A percentile compares a stretch with the other conserved stretches of the same genome.
These are phyloP conservation scores for Solanum infundibuliforme DNA, from an alignment of 257 asterid species.

Conservation along the genomic window DNA sequence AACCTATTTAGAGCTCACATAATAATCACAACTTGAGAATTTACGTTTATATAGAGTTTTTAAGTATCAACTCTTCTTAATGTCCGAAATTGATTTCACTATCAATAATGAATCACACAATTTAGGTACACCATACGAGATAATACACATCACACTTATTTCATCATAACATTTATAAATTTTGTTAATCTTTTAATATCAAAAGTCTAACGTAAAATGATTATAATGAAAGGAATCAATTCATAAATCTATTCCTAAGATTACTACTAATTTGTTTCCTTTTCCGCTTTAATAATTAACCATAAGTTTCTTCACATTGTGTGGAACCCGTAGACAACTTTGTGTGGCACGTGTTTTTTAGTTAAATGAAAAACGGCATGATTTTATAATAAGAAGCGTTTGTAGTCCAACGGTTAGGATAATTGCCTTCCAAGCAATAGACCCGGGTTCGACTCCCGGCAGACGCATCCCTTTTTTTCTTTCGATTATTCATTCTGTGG, in stretches of 20 bases:
- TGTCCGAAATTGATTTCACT: not conserved
- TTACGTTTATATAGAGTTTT: not conserved
- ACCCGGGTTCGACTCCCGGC: constrained; percentile 99
- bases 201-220: not conserved
- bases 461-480: constrained; percentile 20
- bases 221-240: not conserved
- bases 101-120: not conserved
- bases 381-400: not conserved
- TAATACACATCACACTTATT: not conserved
- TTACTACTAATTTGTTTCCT: not conserved
- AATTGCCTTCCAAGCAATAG: constrained; percentile 99
- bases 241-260: not conserved
- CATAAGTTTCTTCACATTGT: not conserved
- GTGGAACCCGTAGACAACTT: too few species aligned
- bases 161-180: not conserved
- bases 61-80: not conserved
- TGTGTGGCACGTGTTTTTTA: too few species aligned
- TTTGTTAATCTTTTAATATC: too few species aligned
- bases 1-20: not conserved
- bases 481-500: not conserved
- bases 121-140: not conserved
- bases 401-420: constrained; percentile 98
- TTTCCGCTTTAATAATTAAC: not conserved
- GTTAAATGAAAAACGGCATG: too few species aligned
- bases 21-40: not conserved